These are phyloP conservation scores for Suhomyces yuchorum DNA, from an alignment of 1,139 yeast species.

Conservation along the genomic window DNA sequence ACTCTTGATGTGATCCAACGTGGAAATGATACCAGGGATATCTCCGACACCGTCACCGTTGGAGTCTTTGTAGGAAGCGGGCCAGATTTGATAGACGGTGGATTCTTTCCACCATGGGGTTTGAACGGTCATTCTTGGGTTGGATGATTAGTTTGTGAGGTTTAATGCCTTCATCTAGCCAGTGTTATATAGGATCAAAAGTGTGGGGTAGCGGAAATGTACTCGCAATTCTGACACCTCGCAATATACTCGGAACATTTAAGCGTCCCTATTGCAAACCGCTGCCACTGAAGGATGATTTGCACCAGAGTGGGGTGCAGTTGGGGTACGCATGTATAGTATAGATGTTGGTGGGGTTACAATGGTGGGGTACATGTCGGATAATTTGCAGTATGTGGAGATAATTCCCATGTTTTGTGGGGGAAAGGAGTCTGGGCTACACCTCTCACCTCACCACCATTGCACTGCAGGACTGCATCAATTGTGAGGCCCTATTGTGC, in stretches of 20 bases:
- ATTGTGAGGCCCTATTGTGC: no score
- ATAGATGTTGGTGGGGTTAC: not conserved
- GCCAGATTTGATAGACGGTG: slow-evolving; percentile 30
- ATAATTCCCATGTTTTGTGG: not conserved
- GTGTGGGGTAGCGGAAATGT: slow-evolving; percentile 11
- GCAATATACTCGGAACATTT: slow-evolving; percentile 2
- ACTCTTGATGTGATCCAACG: slow-evolving; percentile 25
- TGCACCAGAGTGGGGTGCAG: not conserved
- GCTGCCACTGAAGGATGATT: not conserved
- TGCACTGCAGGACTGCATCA: no score
- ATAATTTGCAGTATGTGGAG: not conserved
- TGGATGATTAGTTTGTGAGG: not conserved
- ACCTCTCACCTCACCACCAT: not conserved
- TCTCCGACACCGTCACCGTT: slow-evolving; percentile 31
- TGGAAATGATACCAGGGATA: slow-evolving; percentile 26
- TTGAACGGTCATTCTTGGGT: slow-evolving; percentile 10
- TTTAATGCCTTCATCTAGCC: no score
- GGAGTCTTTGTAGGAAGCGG: slow-evolving; percentile 30
- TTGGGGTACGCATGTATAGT: not conserved
- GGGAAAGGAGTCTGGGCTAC: not conserved
- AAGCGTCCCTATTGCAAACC: not conserved
- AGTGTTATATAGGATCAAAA: slow-evolving; percentile 1
- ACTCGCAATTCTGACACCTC: slow-evolving; percentile 6
- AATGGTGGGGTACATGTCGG: not conserved
- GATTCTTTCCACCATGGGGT: slow-evolving; percentile 29